Conservation (phyloP, 1,284 basidiomycete species). For the Puccinia brachypodii region DNA sequence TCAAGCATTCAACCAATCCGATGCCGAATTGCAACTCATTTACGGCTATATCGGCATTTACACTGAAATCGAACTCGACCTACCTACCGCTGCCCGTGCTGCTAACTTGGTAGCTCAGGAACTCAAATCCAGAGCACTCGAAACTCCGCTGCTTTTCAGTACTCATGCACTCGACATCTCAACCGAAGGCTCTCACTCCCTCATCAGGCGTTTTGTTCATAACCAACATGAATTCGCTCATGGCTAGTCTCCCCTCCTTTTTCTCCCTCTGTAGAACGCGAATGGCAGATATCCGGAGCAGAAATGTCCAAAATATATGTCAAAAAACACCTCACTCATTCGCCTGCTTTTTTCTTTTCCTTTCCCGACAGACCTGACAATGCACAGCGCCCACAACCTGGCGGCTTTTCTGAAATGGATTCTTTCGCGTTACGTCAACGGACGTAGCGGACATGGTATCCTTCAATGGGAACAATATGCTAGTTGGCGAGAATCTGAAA, state of each 20-base stretch:
- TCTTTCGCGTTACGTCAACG: conserved; percentile 29
- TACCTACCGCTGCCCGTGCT: neutral
- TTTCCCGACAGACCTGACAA: neutral
- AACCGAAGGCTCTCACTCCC: conserved; percentile 35
- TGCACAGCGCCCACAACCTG: conserved; percentile 29
- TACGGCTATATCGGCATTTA: conserved; percentile 43
- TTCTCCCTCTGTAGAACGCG: neutral
- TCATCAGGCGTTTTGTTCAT: conserved; percentile 27
- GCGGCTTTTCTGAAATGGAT: conserved; percentile 46
- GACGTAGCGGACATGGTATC: conserved; percentile 14
- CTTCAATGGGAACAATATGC: conserved; percentile 37
- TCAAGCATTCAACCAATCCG: neutral
- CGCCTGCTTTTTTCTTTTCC: neutral
- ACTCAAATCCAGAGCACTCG: conserved; percentile 39
- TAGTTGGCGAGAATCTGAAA: conserved; percentile 31
- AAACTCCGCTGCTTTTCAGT: conserved; percentile 38
- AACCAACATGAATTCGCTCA: neutral
- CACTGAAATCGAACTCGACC: conserved; percentile 42
- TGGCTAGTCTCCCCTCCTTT: neutral
- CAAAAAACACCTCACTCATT: neutral
- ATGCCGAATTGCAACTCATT: conserved; percentile 35
- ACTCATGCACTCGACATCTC: conserved; percentile 42
- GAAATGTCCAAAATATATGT: no score
- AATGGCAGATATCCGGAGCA: neutral
- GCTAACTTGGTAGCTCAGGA: conserved; percentile 22